phyloP scores from a whole-genome alignment of 805 yeast species.

The Candida hispaniensis region DNA sequence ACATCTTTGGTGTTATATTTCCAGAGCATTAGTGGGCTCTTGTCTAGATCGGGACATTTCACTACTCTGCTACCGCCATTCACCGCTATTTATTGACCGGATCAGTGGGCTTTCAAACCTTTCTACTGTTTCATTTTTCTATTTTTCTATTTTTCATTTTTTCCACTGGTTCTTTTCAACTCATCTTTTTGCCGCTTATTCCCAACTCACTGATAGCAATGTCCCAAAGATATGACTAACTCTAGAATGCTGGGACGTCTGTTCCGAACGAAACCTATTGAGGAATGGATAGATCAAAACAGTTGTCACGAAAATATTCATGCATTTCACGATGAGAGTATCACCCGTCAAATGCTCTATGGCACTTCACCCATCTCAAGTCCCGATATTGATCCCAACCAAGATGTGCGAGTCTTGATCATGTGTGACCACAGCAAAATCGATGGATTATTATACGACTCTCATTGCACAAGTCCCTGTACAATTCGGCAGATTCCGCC shows the following conservation, averaged over 20 bases:
- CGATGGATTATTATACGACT: constrained; percentile 13
- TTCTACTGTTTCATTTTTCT: too few species aligned
- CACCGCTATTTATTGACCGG: too few species aligned
- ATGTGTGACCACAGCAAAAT: constrained; percentile 17
- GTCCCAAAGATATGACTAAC: constrained; percentile 15
- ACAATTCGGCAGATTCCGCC: constrained; percentile 8
- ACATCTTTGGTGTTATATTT: too few species aligned
- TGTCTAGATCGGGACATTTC: too few species aligned
- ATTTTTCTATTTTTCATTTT: too few species aligned
- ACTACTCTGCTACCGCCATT: too few species aligned
- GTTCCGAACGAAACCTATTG: constrained; percentile 15
- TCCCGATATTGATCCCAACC: constrained; percentile 16
- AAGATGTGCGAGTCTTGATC: constrained; percentile 20
- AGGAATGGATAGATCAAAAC: constrained; percentile 17
- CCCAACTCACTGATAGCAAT: too few species aligned
- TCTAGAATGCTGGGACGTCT: constrained; percentile 17
- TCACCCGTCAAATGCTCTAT: constrained; percentile 21
- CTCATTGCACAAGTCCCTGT: constrained; percentile 3
- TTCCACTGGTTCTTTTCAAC: too few species aligned
- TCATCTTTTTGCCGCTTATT: too few species aligned
- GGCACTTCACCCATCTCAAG: constrained; percentile 18
- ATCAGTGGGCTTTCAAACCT: too few species aligned
- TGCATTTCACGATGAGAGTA: constrained; percentile 22
- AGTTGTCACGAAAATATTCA: too few species aligned
- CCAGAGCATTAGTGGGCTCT: too few species aligned